Evolutionary conservation across 2,329 filamentous ascomycete species (phyloP).

Genomic region (Penicillium sp.): DNA sequence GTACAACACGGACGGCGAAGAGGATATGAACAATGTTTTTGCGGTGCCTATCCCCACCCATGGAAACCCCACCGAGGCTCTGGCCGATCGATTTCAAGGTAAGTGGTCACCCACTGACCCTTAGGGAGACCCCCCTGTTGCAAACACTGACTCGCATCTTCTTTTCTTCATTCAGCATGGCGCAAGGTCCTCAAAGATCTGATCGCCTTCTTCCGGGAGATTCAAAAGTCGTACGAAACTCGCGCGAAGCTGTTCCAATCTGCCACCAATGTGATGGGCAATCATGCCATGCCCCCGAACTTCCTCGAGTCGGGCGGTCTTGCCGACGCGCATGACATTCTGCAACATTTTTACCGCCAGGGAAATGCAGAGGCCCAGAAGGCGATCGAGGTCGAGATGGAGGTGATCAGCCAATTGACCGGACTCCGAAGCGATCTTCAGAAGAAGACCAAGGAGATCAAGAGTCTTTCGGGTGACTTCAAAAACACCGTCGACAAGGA

Average conservation of each 20-base stretch:
- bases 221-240: conserved; percentile 82
- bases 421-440: conserved; percentile 81
- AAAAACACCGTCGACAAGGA: conserved; percentile 96
- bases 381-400: conserved; percentile 81
- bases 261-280: conserved; percentile 77
- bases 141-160: conserved; percentile 1
- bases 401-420: conserved; percentile 81
- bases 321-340: conserved; percentile 73
- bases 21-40: conserved; percentile 74
- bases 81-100: conserved; percentile 87
- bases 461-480: conserved; percentile 85
- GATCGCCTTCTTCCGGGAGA: conserved; percentile 87
- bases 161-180: conserved; percentile 59
- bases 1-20: conserved; percentile 44
- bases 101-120: conserved; percentile 25
- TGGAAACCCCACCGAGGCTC: conserved; percentile 78
- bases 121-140: background rate
- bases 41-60: conserved; percentile 82
- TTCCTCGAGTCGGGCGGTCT: conserved; percentile 81
- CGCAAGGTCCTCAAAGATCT: conserved; percentile 91
- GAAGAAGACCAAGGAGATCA: conserved; percentile 98
- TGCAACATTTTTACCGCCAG: conserved; percentile 76
- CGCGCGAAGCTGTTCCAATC: conserved; percentile 76
- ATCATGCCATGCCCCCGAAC: conserved; percentile 64
- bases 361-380: conserved; percentile 77